These are phyloP conservation scores for Gymnopus androsaceus DNA, from an alignment of 1,284 basidiomycete species.

Conservation along the genomic window DNA sequence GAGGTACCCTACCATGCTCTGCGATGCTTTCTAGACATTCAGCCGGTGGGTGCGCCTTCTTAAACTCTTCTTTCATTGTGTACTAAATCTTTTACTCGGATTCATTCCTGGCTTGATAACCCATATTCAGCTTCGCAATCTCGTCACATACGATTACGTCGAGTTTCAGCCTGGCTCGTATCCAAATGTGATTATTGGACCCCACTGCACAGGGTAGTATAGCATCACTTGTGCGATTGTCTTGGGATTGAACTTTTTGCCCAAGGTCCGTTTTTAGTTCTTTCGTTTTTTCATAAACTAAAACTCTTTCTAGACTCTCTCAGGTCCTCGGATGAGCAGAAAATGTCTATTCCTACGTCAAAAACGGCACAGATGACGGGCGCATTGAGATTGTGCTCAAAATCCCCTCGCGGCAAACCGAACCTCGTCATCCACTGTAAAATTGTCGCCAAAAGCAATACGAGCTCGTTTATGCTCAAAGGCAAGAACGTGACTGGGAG, in stretches of 20 bases:
- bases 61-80: not conserved
- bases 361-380: constrained; percentile 72
- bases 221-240: constrained; percentile 96
- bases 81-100: constrained; percentile 41
- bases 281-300: not conserved
- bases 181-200: constrained; percentile 97
- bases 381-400: constrained; percentile 95
- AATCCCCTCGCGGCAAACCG: constrained; percentile 62
- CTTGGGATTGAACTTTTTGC: constrained; percentile 91
- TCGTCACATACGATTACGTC: constrained; percentile 94
- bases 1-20: constrained; percentile 38
- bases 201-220: constrained; percentile 95
- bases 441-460: constrained; percentile 59
- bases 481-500: constrained; percentile 61
- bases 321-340: constrained; percentile 85
- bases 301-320: constrained; percentile 2
- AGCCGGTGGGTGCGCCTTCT: constrained; percentile 57
- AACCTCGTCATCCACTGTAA: constrained; percentile 80
- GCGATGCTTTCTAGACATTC: constrained; percentile 58
- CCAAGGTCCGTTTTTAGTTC: constrained; percentile 53
- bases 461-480: constrained; percentile 63
- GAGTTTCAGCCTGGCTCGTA: constrained; percentile 91
- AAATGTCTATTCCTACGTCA: constrained; percentile 84
- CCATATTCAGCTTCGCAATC: constrained; percentile 86
- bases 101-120: constrained; percentile 94